Percentiles rank a stretch among this genome's conserved stretches.
phyloP scores from a whole-genome alignment of 2,329 filamentous ascomycete genomes.

The Pseudogymnoascus sp. region DNA sequence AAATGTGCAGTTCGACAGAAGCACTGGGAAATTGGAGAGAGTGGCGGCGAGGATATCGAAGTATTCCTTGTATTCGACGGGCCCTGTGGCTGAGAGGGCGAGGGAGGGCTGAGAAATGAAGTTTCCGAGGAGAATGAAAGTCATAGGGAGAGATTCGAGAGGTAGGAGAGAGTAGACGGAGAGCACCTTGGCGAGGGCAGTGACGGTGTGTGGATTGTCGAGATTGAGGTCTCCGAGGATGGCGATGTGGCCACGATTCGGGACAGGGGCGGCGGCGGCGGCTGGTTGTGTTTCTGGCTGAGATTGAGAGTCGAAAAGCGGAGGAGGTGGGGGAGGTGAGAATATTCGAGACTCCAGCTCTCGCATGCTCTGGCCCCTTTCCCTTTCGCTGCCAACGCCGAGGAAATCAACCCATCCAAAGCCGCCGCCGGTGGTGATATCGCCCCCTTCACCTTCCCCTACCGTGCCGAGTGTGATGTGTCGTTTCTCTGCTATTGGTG shows the following conservation, averaged over 20 bases:
- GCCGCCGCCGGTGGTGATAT: constrained; percentile 63
- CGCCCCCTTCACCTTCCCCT: constrained; percentile 43
- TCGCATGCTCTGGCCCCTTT: constrained; percentile 76
- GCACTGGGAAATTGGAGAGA: constrained; percentile 73
- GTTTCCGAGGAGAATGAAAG: constrained; percentile 80
- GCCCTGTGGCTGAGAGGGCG: constrained; percentile 62
- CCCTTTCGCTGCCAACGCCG: constrained; percentile 82
- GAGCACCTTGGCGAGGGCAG: constrained; percentile 75
- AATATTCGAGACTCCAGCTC: constrained; percentile 24
- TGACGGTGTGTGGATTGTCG: constrained; percentile 73
- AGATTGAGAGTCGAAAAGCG: not conserved
- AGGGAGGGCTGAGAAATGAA: constrained; percentile 65
- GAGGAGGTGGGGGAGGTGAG: constrained; percentile 32
- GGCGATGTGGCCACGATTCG: constrained; percentile 52
- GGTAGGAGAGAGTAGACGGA: constrained; percentile 63
- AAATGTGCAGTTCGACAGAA: constrained; percentile 76
- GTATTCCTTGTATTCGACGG: constrained; percentile 94
- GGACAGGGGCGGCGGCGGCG: not conserved
- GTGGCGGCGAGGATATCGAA: constrained; percentile 83
- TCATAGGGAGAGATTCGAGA: constrained; percentile 61
- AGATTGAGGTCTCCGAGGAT: constrained; percentile 82
- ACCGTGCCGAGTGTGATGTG: constrained; percentile 70
- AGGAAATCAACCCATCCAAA: constrained; percentile 98
- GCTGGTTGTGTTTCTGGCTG: not conserved
- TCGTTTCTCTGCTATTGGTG: constrained; percentile 83